Conservation (phyloP, 2,329 filamentous ascomycete species). For the Cryphonectria nitschkei region DNA sequence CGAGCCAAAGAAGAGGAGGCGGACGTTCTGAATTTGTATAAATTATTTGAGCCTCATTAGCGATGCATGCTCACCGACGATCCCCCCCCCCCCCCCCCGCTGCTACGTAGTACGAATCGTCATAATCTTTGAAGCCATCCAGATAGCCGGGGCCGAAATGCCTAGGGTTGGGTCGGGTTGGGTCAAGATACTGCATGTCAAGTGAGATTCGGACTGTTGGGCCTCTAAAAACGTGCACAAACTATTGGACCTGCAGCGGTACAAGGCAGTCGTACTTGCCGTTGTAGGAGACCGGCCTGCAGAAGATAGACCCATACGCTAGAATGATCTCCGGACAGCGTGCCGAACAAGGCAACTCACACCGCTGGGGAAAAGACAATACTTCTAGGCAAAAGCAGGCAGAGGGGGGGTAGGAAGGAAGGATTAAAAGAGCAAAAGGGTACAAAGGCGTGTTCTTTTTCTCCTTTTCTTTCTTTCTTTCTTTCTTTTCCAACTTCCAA, state of each 20-base stretch:
- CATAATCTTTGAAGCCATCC: not conserved
- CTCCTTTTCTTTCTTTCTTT: not conserved
- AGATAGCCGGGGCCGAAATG: not conserved
- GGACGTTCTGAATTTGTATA: not conserved
- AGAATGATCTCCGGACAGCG: not conserved
- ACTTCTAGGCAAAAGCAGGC: not conserved
- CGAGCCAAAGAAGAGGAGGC: not conserved
- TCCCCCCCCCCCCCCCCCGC: not conserved
- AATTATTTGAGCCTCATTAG: slow-evolving; percentile 13
- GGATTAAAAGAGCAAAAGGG: not conserved
- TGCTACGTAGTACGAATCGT: not conserved
- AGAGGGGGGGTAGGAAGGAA: not conserved
- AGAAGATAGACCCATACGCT: not conserved
- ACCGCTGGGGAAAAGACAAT: not conserved
- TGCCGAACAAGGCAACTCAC: slow-evolving; percentile 4
- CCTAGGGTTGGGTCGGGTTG: not conserved
- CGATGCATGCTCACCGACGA: not conserved
- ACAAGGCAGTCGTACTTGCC: not conserved
- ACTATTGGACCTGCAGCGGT: slow-evolving; percentile 14
- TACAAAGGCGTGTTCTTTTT: not conserved
- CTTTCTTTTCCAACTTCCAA: not conserved
- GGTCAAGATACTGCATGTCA: slow-evolving; percentile 5
- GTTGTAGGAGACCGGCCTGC: not conserved
- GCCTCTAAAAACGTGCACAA: slow-evolving; percentile 24
- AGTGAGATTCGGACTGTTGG: not conserved